Base-by-base conservation (phyloP, 495 filamentous ascomycete genomes). In the Xylaria sp. region DNA sequence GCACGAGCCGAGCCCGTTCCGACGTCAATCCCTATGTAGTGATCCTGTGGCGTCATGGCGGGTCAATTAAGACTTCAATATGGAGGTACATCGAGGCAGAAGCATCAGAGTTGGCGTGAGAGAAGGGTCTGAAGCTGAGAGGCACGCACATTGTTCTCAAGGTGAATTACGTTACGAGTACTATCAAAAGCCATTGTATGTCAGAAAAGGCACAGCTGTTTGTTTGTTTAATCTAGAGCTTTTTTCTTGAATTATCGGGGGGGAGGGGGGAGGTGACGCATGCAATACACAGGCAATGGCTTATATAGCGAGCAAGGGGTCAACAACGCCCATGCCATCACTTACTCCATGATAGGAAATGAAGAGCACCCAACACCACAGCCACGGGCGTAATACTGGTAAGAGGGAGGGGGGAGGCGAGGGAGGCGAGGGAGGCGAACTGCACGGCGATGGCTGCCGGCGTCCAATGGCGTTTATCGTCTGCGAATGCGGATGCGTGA, bases 1-100 rank as follows among this genome's bases (percentile, higher is more conserved):
- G 95, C 96, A 76, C 96, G 88, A 24, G 95, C 94, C 77, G 94
- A 97, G 58, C 96, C 95, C 8, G 96, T 99, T 57, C 96, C 96
- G 65, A 98, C 96, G 79, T 99, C 96, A 68, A 98, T 93, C 53
- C 95, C 95, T 75, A 98, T 94, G 80, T 92, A 98, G 71, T 90
- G 82, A 66, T 87, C 79, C 80, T 84, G 75, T 29, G 71, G 69
- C 31, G 59, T 43, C 50, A 69, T 53, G 26, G 59, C 12, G 35
- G 58, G 77, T 79, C 64, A 79, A 79, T 77, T 72, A 26, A 70
- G 9, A 37, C 1, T 46, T 14, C 59, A 43, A 31, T 37, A 11
- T 35, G 35, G 11, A 61, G 5, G 11, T 29, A 41, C 14, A 9
- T 50, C 55, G 9, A 7, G 29, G 33, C 19, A 62, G 46, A 21